phyloP scores from a whole-genome alignment of 306 rosid genomes.

The Cyclanthera cordifolia region DNA sequence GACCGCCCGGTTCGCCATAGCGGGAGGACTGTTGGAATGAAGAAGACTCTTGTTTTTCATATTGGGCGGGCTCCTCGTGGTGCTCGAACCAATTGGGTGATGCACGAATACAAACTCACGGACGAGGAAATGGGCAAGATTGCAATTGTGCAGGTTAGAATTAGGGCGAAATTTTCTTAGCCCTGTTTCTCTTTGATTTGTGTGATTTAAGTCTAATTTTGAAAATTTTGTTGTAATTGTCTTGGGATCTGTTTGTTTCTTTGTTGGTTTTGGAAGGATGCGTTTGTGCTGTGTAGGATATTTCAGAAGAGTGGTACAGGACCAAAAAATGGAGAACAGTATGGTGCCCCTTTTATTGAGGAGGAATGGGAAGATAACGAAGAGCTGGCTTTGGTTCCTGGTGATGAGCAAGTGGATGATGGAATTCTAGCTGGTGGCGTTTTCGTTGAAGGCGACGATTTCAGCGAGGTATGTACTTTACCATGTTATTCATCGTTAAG shows the following conservation, averaged over 20 bases:
- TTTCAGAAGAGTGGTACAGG: constrained; percentile 94
- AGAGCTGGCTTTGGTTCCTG: constrained; percentile 21
- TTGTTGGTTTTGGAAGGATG: constrained; percentile 47
- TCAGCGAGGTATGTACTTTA: constrained; percentile 21
- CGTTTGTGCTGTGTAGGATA: constrained; percentile 78
- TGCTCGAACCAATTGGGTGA: constrained; percentile 73
- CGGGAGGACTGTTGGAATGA: constrained; percentile 51
- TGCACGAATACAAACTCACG: constrained; percentile 72
- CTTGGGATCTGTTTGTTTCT: constrained; percentile 16
- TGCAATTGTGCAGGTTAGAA: constrained; percentile 38
- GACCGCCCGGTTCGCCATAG: constrained; percentile 39
- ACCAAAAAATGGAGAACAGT: constrained; percentile 86
- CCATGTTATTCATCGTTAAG: constrained; percentile 24
- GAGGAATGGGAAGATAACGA: constrained; percentile 72
- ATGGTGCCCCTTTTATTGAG: constrained; percentile 86
- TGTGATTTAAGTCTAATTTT: background rate
- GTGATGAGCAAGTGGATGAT: constrained; percentile 12
- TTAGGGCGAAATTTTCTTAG: background rate
- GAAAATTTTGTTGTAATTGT: constrained; percentile 5
- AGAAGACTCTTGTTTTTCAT: constrained; percentile 86
- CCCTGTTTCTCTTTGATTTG: background rate
- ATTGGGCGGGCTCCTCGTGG: constrained; percentile 74
- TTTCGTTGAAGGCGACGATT: constrained; percentile 28
- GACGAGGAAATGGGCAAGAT: constrained; percentile 47
- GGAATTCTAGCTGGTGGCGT: constrained; percentile 13